Percentiles rank a stretch among this genome's conserved stretches.
phyloP scores from a whole-genome alignment of 2,329 filamentous ascomycete species.

The Sporothrix globosa region DNA sequence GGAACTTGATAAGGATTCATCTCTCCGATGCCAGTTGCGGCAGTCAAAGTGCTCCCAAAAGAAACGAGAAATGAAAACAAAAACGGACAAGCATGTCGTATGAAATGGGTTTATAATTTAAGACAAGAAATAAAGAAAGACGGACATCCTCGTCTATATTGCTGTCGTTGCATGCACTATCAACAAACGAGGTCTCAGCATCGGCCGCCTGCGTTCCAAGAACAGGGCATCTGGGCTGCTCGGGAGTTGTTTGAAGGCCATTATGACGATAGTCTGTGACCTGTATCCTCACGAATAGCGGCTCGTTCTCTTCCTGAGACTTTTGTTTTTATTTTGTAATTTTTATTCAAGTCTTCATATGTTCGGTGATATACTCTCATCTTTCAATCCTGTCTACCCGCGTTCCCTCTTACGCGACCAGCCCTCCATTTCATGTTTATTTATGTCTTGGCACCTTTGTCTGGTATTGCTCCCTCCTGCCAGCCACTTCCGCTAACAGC shows the following conservation, averaged over 20 bases:
- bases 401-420: background rate
- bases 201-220: slow-evolving; percentile 21
- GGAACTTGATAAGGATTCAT: slow-evolving; percentile 7
- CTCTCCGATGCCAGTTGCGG: slow-evolving; percentile 10
- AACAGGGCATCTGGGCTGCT: slow-evolving; percentile 24
- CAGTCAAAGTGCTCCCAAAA: background rate
- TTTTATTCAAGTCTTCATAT: background rate
- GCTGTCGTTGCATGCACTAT: background rate
- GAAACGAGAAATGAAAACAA: background rate
- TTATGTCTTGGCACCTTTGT: slow-evolving; percentile 1
- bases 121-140: background rate
- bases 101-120: background rate
- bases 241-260: background rate
- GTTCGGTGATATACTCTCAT: background rate
- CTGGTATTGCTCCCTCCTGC: background rate
- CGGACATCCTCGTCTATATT: background rate
- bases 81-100: background rate
- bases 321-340: background rate
- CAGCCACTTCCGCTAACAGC: background rate
- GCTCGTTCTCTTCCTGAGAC: no score
- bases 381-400: background rate
- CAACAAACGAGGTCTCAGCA: slow-evolving; percentile 4
- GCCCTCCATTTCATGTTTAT: slow-evolving; percentile 11
- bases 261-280: background rate
- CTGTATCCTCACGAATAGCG: no score